These are phyloP conservation scores for Ramaria rubella DNA, from an alignment of 768 basidiomycete genomes.

Conservation along the genomic window DNA sequence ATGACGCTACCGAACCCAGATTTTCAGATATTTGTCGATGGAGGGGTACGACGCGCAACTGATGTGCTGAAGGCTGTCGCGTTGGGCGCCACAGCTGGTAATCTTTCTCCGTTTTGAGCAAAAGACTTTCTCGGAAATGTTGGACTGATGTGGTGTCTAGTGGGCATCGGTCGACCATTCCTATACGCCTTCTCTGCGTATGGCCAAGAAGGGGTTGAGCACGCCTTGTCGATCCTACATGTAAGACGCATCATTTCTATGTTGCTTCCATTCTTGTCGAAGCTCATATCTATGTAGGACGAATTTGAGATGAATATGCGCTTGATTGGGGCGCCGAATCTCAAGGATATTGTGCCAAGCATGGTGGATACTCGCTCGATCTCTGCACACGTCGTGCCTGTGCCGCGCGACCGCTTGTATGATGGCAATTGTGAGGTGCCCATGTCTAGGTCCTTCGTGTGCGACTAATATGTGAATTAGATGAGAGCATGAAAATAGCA, in stretches of 20 bases:
- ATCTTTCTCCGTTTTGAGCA: constrained; percentile 37
- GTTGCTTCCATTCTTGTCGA: constrained; percentile 14
- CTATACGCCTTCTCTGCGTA: constrained; percentile 86
- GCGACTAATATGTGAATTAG: constrained; percentile 4
- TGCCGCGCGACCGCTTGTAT: constrained; percentile 71
- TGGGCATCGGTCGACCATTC: constrained; percentile 83
- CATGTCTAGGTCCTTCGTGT: constrained; percentile 5
- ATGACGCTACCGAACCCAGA: constrained; percentile 30
- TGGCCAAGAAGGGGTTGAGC: constrained; percentile 81
- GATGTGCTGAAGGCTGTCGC: constrained; percentile 87
- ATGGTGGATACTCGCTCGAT: constrained; percentile 87
- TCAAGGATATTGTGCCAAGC: constrained; percentile 73
- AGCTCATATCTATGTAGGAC: constrained; percentile 45
- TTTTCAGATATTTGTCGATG: constrained; percentile 85
- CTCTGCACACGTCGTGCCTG: constrained; percentile 53
- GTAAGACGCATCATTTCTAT: too few relatives aligned
- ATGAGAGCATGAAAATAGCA: constrained; percentile 32
- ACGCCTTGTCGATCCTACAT: constrained; percentile 70
- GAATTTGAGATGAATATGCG: constrained; percentile 99
- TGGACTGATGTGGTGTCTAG: constrained; percentile 25
- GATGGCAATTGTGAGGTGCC: constrained; percentile 67
- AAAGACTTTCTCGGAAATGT: constrained; percentile 37
- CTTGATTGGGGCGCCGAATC: constrained; percentile 73
- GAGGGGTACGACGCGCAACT: constrained; percentile 88
- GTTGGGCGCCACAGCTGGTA: constrained; percentile 78